Base-by-base conservation (phyloP, 2,329 filamentous ascomycete genomes). In the Fusarium sp. region DNA sequence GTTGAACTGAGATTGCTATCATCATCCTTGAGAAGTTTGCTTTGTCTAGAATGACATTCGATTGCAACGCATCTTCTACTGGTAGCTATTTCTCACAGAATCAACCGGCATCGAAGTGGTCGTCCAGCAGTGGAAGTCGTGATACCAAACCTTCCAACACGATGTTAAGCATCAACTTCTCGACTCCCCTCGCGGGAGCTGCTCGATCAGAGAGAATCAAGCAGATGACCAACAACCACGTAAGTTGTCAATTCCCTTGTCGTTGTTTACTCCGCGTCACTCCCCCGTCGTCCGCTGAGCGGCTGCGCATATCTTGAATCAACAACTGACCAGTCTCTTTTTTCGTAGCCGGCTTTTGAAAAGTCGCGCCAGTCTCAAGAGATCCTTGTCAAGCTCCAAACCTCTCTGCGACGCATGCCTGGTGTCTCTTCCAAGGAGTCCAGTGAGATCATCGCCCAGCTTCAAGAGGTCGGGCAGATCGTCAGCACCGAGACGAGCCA, bases 161-260 rank as follows among this genome's bases (percentile, higher is more conserved):
- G 27, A 81, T 81, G 80, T 65, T 82, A 44, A 79, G 79, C 15
- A 78, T 82, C 56, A 78, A 81, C 73, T 82, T 82, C 54, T 78
- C 78, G n/a, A 78, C 79, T 25, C 80, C 80, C n/a, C 77, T 82
- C 1, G 75, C 77, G 6, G 80, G 79, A 38, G 70, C 75, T 63
- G 79, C 79, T 47, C 78, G 80, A 6, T 70, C 74, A 6, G 78
- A 80, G 58, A 74, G 78, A 49, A 78, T 82, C 57, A 79, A 80
- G 52, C 79, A 81, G 64, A 79, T 82, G 76, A 75, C 78, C 38
- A 80, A 78, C 53, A 80, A 79, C 40, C 80, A 82, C 65, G 80
- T 80, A 70, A 71, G 79, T 77, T 27, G 8, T 25, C 32, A 16
- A n/a, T 38, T 16, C 24, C n/a, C 6, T 52, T 1, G 38, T 40